Base-by-base conservation (phyloP, 306 rosid genomes). In the Malus fusca region DNA sequence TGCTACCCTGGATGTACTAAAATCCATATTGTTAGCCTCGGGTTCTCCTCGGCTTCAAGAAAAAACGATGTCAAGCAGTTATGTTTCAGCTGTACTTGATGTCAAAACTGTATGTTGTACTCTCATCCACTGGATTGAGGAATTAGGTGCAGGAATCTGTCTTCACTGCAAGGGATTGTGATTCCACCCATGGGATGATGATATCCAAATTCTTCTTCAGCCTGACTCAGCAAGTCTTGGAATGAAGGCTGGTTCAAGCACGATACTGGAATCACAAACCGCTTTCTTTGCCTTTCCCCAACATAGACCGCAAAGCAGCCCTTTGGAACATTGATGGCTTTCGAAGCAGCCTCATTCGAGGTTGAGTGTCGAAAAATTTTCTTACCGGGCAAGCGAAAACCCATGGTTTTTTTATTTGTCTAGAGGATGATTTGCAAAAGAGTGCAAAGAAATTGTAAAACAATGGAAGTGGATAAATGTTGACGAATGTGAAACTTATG, bases 191-290 rank as follows among this genome's bases (percentile, higher is more conserved):
- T 84, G 4, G 81, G 86, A 72, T 84, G 85, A 37, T 71, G 40
- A 66, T 67, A 81, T 35, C 80, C 86, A 51, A 82, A 85, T 73
- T 85, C 86, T 70, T 82, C 84, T 66, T 85, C 82, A 40, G 68
- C 78, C 46, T 69, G 81, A 40, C 77, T 75, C 4, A 74, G 77
- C 44, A 79, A 77, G 3, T 76, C 65, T 68, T 82, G 73, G 25
- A 87, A 84, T 11, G 77, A 84, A 65, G 82, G 81, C 44, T 75
- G 79, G 46, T 78, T 85, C 85, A 87, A 84, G 75, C 64, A 81
- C 10, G 84, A 59, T 59, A 81, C 11, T 11, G 86, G 87, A 74
- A 83, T 80, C 40, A 78, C 67, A 37, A 86, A 77, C 60, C 79
- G 46, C 75, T 80, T 82, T 77, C 72, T 80, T 75, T 69, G 51